Conservation (phyloP, 352 stramenopile genomes). For the Pythium apleroticum region DNA sequence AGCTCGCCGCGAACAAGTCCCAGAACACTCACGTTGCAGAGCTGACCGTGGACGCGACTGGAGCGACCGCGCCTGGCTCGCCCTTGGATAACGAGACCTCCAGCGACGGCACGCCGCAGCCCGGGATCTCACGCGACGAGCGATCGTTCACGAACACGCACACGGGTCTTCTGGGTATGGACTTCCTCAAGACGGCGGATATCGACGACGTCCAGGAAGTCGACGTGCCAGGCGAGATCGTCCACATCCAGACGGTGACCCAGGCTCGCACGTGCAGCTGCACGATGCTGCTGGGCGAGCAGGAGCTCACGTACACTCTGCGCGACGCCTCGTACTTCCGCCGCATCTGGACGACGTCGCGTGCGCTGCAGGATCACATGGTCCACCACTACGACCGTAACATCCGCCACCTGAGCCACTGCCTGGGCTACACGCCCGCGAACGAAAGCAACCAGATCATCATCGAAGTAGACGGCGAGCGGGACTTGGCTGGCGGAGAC, state of each 20-base stretch:
- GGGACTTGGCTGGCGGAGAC: background rate
- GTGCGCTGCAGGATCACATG: conserved; percentile 70
- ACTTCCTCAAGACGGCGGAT: conserved; percentile 37
- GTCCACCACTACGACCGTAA: conserved; percentile 83
- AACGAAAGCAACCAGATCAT: conserved; percentile 16
- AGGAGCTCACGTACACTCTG: conserved; percentile 70
- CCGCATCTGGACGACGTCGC: conserved; percentile 62
- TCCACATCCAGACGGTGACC: conserved; percentile 64
- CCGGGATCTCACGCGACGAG: background rate
- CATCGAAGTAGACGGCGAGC: conserved; percentile 21
- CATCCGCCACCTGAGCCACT: conserved; percentile 60
- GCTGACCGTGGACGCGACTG: conserved; percentile 19
- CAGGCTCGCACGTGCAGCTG: conserved; percentile 59
- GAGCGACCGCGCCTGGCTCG: background rate
- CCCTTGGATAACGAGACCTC: background rate
- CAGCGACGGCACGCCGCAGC: background rate
- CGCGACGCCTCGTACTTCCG: conserved; percentile 69
- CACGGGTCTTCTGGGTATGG: conserved; percentile 28
- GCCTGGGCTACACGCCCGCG: conserved; percentile 37
- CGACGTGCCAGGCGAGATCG: conserved; percentile 67
- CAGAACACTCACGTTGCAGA: conserved; percentile 13
- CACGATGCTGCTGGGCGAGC: conserved; percentile 61
- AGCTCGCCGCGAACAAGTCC: conserved; percentile 5
- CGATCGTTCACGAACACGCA: conserved; percentile 3
- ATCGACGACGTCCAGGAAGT: conserved; percentile 56